These are phyloP conservation scores for Aphanomyces cochlioides DNA, from an alignment of 352 stramenopile genomes.

Conservation along the genomic window DNA sequence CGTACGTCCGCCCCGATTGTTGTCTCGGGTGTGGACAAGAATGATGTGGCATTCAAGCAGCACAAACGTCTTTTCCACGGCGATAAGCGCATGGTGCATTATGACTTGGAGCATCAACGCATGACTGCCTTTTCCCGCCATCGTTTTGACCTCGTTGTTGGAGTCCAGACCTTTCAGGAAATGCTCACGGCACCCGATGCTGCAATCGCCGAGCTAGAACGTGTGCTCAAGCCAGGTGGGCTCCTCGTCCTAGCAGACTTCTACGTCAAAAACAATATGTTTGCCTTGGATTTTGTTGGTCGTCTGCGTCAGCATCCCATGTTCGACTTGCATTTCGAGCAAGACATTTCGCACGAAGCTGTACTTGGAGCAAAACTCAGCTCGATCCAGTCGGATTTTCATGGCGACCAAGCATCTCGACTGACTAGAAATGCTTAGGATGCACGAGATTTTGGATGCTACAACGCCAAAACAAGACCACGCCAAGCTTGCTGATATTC, in stretches of 20 bases:
- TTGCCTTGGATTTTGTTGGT: constrained; percentile 15
- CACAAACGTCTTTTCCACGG: constrained; percentile 24
- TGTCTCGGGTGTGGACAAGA: constrained; percentile 24
- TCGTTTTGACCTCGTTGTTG: constrained; percentile 22
- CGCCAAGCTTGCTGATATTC: constrained; percentile 3
- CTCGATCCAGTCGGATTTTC: constrained; percentile 3
- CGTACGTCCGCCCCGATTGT: background rate
- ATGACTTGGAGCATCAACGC: constrained; percentile 19
- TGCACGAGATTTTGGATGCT: background rate
- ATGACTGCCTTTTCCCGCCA: constrained; percentile 25
- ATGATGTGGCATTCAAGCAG: constrained; percentile 12
- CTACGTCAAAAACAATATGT: background rate
- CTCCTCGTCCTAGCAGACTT: constrained; percentile 21
- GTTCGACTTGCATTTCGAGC: constrained; percentile 15
- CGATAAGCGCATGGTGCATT: constrained; percentile 16
- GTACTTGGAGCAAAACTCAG: constrained; percentile 19
- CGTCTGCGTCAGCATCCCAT: background rate
- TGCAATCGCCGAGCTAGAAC: constrained; percentile 7
- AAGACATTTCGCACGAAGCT: constrained; percentile 17
- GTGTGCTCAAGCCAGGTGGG: constrained; percentile 15
- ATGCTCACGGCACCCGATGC: constrained; percentile 2
- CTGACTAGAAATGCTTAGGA: background rate
- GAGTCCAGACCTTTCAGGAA: constrained; percentile 28
- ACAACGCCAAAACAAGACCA: no score
- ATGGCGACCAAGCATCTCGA: no score